Percentiles rank a stretch among this genome's conserved stretches.
phyloP scores from a whole-genome alignment of 2,329 filamentous ascomycete genomes.

The Colletotrichum chlorophyti region DNA sequence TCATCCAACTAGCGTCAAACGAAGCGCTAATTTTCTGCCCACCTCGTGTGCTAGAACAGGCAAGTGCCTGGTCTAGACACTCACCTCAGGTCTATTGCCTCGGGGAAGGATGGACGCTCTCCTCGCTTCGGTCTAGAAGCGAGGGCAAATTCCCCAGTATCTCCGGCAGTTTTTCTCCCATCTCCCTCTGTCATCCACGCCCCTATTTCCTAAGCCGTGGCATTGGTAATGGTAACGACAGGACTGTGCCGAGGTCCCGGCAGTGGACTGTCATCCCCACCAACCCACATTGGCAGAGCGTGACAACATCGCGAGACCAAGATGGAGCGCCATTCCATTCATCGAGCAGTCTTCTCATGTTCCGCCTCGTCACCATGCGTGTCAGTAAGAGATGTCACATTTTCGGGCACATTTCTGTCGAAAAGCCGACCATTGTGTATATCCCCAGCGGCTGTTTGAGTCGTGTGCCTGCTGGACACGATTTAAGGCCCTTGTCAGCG shows the following conservation, averaged over 20 bases:
- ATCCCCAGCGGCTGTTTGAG: background rate
- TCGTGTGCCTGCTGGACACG: background rate
- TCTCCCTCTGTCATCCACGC: background rate
- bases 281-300: background rate
- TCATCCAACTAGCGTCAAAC: slow-evolving; percentile 18
- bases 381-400: background rate
- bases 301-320: background rate
- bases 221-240: background rate
- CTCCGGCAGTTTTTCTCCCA: slow-evolving; percentile 3
- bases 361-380: background rate
- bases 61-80: slow-evolving; percentile 3
- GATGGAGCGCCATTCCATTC: background rate
- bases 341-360: no score
- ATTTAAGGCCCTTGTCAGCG: slow-evolving; percentile 17
- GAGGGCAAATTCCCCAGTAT: background rate
- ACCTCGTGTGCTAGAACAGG: background rate
- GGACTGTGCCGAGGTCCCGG: slow-evolving; percentile 5
- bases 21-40: slow-evolving; percentile 6
- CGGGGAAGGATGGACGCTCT: background rate
- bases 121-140: background rate
- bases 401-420: slow-evolving; percentile 9
- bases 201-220: slow-evolving; percentile 3
- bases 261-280: slow-evolving; percentile 10
- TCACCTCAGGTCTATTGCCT: no score
- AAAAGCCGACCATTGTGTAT: background rate